Base-by-base conservation (phyloP, 495 filamentous ascomycete genomes). In the Podospora pseudocomata region DNA sequence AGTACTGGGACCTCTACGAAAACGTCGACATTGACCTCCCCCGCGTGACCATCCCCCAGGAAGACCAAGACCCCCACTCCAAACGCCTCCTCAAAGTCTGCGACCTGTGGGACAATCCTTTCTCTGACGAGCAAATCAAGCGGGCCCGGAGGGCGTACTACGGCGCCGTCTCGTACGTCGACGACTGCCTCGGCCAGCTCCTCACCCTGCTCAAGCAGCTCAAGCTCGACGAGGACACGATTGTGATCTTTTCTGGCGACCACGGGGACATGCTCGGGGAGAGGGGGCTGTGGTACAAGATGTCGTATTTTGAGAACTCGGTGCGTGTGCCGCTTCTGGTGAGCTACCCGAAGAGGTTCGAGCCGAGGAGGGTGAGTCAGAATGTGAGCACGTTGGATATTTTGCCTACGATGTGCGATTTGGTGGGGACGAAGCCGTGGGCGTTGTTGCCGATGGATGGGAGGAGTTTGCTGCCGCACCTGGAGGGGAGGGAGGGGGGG, bases 251-350 rank as follows among this genome's bases (percentile, higher is more conserved):
- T 79, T 91, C 87, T 62, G 91, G 92, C 61, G 92, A 97, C 72
- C 92, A 97, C 76, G 92, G 92, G 64, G 92, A 97, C 75, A 96
- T 96, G 92, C 86, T 97, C 9, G 92, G 92, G 49, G 92, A 97
- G 79, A 86, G 92, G 27, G 90, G 90, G 0, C 79, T 97, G 53
- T 97, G 92, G 92, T 97, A 96, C 83, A 96, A 96, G 83, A 96
- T 96, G 92, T 89, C 83, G 69, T 96, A 92, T 83, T 94, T 90
- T 72, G 92, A 96, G 82, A 86, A 87, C 32, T 93, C 91, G 6
- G 90, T 89, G 32, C 89, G 92, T 7, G 92, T 97, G 6, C 92
- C 92, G 3, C 85, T 97, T 67, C 80, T 97, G 65, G 81, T 95
- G 68, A 88, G 89, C 67, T 84, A 91, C 65, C 92, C 92, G 5